Evolutionary conservation across 208 protist species (phyloP), one percentile per base, ranked within the genome.

Genomic region (Crithidia sp.): DNA sequence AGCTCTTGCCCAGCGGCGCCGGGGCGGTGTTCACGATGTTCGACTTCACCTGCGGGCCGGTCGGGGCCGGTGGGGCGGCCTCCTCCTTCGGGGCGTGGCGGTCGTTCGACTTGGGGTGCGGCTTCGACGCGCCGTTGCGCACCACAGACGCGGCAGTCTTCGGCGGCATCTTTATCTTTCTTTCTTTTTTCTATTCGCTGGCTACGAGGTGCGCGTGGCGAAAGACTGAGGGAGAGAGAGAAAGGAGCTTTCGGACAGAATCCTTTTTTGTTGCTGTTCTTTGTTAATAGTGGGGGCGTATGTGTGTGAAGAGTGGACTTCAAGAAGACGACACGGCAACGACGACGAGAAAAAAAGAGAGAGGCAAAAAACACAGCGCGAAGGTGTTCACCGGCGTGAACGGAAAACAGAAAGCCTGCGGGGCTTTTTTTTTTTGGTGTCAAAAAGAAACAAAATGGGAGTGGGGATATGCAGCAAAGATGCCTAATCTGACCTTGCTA

Each of bases 11-110:
- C 4, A 83, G 79, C 10, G 82, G 82, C 8, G 87, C 76, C 37
- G 82, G 83, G 40, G 87, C 73, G 16, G 84, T 60, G 76, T 85
- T 92, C n/a, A 80, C 69, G 68, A 91, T 86, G 62, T 87, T 72
- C 55, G 85, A 60, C 74, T 84, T 85, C 60, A 94, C 88, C 47
- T 78, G 74, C 2, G 87, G 86, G 16, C 80, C 86, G 40, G 76
- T 77, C 5, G 77, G 82, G 47, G 71, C 59, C 13, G 80, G 70
- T 2, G 69, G 63, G 36, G 69, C 68, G 43, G 68, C 55, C 71
- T 87, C 79, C 77, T 90, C 82, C 64, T 75, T 80, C 19, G 56
- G 66, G 62, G 57, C 50, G 36, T 65, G 66, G 43, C 63, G 62
- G 56, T 74, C 63, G 59, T 65, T 41, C 55, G 57, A 53, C 68